These are phyloP conservation scores for Paxillus rubicundulus DNA, from an alignment of 768 basidiomycete genomes.

Conservation along the genomic window DNA sequence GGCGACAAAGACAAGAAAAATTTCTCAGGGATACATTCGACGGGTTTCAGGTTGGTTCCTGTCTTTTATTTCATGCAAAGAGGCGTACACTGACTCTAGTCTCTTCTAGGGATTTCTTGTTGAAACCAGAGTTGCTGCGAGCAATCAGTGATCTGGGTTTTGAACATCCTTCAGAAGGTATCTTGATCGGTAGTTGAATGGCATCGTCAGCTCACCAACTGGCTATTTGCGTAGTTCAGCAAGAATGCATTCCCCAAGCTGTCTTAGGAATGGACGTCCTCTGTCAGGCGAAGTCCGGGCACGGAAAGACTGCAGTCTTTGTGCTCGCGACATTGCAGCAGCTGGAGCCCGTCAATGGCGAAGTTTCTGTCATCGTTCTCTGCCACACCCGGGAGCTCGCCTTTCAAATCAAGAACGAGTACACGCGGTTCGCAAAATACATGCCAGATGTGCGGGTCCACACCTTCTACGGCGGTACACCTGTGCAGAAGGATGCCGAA, in stretches of 20 bases:
- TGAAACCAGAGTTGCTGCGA: conserved; percentile 95
- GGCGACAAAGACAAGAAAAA: conserved; percentile 91
- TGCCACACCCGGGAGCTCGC: conserved; percentile 99
- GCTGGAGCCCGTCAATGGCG: conserved; percentile 96
- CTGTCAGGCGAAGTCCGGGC: conserved; percentile 98
- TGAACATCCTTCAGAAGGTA: conserved; percentile 99
- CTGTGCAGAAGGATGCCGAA: conserved; percentile 91
- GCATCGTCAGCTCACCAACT: conserved; percentile 1
- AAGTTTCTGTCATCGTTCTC: conserved; percentile 95
- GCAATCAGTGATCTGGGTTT: conserved; percentile 99
- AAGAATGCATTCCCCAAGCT: conserved; percentile 99
- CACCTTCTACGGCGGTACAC: conserved; percentile 97
- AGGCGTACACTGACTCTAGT: conserved; percentile 4
- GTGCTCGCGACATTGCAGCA: conserved; percentile 98
- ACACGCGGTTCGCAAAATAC: conserved; percentile 98
- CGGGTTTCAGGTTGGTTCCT: conserved; percentile 84
- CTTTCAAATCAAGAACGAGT: conserved; percentile 99
- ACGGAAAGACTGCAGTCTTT: conserved; percentile 98
- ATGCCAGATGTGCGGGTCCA: conserved; percentile 98
- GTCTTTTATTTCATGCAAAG: background rate
- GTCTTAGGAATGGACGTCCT: conserved; percentile 99
- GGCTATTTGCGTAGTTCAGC: conserved; percentile 68
- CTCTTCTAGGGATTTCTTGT: conserved; percentile 80
- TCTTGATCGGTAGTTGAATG: background rate
- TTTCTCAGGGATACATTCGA: conserved; percentile 99